phyloP scores from a whole-genome alignment of 805 yeast species.

The Citeromyces matritensis region DNA sequence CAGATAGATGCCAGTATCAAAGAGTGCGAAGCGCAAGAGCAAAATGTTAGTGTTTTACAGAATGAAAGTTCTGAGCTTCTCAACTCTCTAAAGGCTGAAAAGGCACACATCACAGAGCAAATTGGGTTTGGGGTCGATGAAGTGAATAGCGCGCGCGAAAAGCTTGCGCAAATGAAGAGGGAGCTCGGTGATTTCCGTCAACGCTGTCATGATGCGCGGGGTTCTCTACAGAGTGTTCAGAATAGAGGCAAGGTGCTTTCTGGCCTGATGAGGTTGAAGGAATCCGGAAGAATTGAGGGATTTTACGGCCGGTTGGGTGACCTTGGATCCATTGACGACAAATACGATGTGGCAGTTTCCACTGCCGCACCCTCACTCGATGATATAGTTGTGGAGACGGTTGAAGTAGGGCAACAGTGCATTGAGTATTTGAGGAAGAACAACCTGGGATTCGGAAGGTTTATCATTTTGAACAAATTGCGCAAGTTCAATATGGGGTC shows the following conservation, averaged over 20 bases:
- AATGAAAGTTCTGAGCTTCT: conserved; percentile 31
- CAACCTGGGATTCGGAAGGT: conserved; percentile 78
- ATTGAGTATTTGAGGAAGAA: conserved; percentile 73
- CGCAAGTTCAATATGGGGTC: conserved; percentile 41
- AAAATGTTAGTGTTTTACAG: conserved; percentile 27
- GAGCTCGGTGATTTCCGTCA: conserved; percentile 41
- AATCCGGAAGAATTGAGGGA: conserved; percentile 73
- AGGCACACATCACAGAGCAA: conserved; percentile 33
- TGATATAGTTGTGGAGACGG: conserved; percentile 81
- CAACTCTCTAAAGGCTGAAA: conserved; percentile 28
- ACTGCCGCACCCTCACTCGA: conserved; percentile 89
- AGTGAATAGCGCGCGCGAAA: conserved; percentile 27
- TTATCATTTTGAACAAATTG: conserved; percentile 66
- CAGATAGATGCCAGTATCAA: conserved; percentile 27
- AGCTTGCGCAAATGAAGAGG: conserved; percentile 37
- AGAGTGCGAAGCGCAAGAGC: conserved; percentile 19
- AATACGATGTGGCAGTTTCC: conserved; percentile 85
- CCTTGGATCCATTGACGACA: conserved; percentile 78
- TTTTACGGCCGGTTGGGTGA: conserved; percentile 88
- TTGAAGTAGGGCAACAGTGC: conserved; percentile 42
- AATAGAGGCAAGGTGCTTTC: conserved; percentile 62
- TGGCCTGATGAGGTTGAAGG: conserved; percentile 52
- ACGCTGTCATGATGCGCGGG: conserved; percentile 50
- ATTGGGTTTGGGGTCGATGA: conserved; percentile 43
- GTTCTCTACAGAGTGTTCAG: conserved; percentile 37